Evolutionary conservation across 306 rosid genomes (phyloP).

Genomic region (Corylus avellana): DNA sequence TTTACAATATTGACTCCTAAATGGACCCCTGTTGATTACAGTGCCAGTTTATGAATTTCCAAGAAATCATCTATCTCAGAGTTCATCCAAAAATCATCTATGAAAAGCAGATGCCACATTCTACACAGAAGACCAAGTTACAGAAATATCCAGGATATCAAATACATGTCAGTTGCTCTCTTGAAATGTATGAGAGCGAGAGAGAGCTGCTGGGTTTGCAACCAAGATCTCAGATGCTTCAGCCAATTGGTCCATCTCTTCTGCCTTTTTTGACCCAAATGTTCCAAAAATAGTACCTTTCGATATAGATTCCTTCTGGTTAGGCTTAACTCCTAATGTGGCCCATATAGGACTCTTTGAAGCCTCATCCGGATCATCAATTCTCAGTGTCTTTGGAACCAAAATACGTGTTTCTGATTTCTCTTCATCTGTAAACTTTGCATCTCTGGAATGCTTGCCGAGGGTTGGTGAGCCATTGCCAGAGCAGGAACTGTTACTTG

Average conservation of each 20-base stretch:
- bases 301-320: constrained; percentile 14
- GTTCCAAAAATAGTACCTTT: constrained; percentile 15
- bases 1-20: neutral
- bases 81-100: neutral
- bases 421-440: constrained; percentile 37
- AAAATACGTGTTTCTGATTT: constrained; percentile 39
- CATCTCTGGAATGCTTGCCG: constrained; percentile 64
- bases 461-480: constrained; percentile 46
- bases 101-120: neutral
- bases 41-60: neutral
- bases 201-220: constrained; percentile 43
- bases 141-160: constrained; percentile 31
- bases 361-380: constrained; percentile 45
- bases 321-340: constrained; percentile 34
- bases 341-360: constrained; percentile 42
- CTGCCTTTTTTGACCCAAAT: constrained; percentile 31
- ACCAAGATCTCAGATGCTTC: constrained; percentile 44
- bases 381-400: constrained; percentile 50
- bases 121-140: neutral
- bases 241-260: constrained; percentile 31
- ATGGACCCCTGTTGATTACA: neutral
- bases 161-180: constrained; percentile 34
- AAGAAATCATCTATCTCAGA: neutral
- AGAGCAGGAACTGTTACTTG: constrained; percentile 44
- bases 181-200: constrained; percentile 37